Conservation (phyloP, 805 yeast genomes). For the Saccharomyces cerevisiae region DNA sequence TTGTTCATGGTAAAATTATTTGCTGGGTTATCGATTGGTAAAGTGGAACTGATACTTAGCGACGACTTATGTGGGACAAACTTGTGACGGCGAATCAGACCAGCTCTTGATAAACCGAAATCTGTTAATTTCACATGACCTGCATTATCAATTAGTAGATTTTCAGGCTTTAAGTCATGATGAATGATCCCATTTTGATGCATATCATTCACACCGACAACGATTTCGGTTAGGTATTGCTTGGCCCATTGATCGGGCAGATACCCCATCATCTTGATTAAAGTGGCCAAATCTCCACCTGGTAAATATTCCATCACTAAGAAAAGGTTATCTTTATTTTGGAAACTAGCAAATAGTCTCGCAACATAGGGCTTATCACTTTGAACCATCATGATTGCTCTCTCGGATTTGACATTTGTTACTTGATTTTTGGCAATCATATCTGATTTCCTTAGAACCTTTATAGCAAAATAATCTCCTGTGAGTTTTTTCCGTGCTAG, state of each 20-base stretch:
- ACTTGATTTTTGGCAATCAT: constrained; percentile 97
- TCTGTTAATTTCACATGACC: constrained; percentile 94
- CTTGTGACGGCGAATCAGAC: constrained; percentile 75
- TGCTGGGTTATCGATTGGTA: constrained; percentile 1
- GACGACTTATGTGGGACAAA: constrained; percentile 3
- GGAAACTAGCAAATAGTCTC: constrained; percentile 78
- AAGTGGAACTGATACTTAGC: constrained; percentile 2
- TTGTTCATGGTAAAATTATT: neutral
- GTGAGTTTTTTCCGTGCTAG: constrained; percentile 75
- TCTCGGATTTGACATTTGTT: constrained; percentile 84
- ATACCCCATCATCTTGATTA: constrained; percentile 72
- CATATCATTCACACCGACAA: constrained; percentile 82
- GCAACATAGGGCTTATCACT: constrained; percentile 91
- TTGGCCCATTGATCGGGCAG: constrained; percentile 82
- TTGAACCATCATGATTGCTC: constrained; percentile 98
- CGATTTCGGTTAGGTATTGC: constrained; percentile 80
- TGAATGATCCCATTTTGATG: constrained; percentile 87
- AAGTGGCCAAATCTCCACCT: constrained; percentile 92
- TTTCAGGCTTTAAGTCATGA: constrained; percentile 93
- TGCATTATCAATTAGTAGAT: constrained; percentile 68
- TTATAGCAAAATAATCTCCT: constrained; percentile 93
- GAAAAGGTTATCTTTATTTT: constrained; percentile 75
- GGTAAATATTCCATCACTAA: constrained; percentile 93
- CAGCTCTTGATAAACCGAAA: constrained; percentile 88
- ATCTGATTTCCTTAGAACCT: constrained; percentile 82